Conservation (phyloP, 2,329 filamentous ascomycete genomes). For the Colletotrichum filicis region DNA sequence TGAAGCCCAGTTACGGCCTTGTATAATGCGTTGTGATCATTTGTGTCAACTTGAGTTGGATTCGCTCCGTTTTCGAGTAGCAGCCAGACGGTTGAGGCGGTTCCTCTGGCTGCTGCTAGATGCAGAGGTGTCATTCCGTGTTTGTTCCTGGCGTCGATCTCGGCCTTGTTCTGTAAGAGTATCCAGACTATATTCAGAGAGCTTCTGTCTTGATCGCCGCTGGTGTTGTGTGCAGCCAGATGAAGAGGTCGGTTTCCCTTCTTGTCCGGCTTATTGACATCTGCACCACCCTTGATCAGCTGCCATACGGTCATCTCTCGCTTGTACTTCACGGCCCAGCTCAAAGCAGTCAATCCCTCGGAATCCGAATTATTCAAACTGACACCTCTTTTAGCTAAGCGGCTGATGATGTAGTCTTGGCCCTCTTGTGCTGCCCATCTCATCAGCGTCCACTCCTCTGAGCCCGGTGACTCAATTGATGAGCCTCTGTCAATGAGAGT, state of each 20-base stretch:
- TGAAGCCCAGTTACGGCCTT: too few relatives aligned
- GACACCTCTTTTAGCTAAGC: neutral
- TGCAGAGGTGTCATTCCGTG: constrained; percentile 1
- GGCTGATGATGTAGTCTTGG: constrained; percentile 10
- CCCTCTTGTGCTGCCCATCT: constrained; percentile 22
- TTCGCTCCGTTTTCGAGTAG: constrained; percentile 11
- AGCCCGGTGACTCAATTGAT: neutral
- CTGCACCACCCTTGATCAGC: constrained; percentile 9
- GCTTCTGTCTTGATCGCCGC: neutral
- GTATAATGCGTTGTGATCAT: neutral
- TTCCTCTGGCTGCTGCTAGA: neutral
- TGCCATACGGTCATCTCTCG: neutral
- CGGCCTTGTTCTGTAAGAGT: neutral
- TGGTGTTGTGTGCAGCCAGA: neutral
- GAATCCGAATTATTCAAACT: neutral
- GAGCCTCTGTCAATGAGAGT: neutral
- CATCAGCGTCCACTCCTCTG: constrained; percentile 3
- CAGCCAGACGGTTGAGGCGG: neutral
- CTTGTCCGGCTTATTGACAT: constrained; percentile 13
- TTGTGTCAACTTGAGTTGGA: neutral
- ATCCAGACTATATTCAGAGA: constrained; percentile 8
- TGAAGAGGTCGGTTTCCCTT: constrained; percentile 1
- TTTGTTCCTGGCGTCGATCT: neutral
- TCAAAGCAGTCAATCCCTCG: constrained; percentile 8
- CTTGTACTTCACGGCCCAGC: constrained; percentile 9